These are phyloP conservation scores for Gnomoniopsis smithogilvyi DNA, from an alignment of 2,329 filamentous ascomycete species.

Conservation along the genomic window DNA sequence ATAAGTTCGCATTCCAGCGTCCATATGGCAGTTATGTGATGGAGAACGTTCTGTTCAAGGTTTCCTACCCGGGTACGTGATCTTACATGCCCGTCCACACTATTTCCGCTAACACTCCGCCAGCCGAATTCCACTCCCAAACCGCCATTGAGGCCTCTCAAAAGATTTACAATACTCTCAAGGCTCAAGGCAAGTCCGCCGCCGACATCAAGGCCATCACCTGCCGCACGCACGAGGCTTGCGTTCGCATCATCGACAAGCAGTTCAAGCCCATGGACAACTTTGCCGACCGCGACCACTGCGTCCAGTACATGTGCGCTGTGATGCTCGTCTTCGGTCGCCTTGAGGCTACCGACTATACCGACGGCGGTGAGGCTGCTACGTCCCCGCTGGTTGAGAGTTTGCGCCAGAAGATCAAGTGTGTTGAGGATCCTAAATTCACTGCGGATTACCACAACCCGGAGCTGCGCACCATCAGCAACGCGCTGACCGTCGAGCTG, in stretches of 20 bases:
- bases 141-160: constrained; percentile 94
- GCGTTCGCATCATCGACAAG: constrained; percentile 99
- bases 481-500: constrained; percentile 90
- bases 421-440: constrained; percentile 93
- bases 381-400: constrained; percentile 86
- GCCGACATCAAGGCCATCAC: constrained; percentile 90
- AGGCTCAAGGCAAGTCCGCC: constrained; percentile 81
- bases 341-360: constrained; percentile 90
- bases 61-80: constrained; percentile 84
- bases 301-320: constrained; percentile 98
- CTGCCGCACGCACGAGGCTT: constrained; percentile 97
- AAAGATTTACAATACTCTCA: constrained; percentile 80
- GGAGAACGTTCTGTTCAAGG: constrained; percentile 99
- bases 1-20: constrained; percentile 94
- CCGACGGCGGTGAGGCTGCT: constrained; percentile 87
- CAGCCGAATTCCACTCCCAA: constrained; percentile 96
- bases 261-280: constrained; percentile 99
- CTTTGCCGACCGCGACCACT: constrained; percentile 99
- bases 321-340: constrained; percentile 96
- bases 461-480: constrained; percentile 90
- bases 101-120: constrained; percentile 8
- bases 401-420: constrained; percentile 89
- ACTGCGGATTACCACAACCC: constrained; percentile 96
- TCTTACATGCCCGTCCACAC: not conserved
- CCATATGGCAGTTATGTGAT: constrained; percentile 98